These are phyloP conservation scores for Craterostigma plantagineum DNA, from an alignment of 257 asterid species.

Conservation along the genomic window DNA sequence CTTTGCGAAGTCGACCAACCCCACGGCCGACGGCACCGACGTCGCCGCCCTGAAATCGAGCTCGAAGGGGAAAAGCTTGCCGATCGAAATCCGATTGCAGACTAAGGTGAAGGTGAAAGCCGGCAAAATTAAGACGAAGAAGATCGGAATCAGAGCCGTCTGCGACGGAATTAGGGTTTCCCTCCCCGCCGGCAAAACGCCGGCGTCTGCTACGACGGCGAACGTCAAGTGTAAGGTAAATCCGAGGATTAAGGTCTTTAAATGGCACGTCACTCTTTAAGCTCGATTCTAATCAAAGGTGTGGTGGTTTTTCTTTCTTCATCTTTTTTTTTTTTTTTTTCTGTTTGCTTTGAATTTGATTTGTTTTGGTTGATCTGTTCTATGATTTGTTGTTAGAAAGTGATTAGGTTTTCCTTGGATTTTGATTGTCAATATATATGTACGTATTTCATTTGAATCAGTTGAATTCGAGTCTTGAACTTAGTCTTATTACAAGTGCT, in stretches of 20 bases:
- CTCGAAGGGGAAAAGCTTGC: constrained; percentile 32
- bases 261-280: constrained; percentile 34
- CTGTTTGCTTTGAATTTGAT: too few relatives aligned
- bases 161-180: constrained; percentile 35
- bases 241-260: constrained; percentile 41
- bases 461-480: background rate
- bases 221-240: constrained; percentile 36
- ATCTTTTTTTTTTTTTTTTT: too few relatives aligned
- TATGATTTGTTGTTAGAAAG: too few relatives aligned
- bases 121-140: constrained; percentile 36
- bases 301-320: too few relatives aligned
- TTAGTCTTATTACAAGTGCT: too few relatives aligned
- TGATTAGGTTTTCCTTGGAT: background rate
- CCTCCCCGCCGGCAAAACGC: constrained; percentile 34
- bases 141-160: constrained; percentile 35
- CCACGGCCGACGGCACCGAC: constrained; percentile 23
- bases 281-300: background rate
- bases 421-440: background rate
- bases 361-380: too few relatives aligned
- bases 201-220: constrained; percentile 22
- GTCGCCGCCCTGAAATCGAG: constrained; percentile 30
- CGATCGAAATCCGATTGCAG: constrained; percentile 35
- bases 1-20: constrained; percentile 19
- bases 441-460: too few relatives aligned
- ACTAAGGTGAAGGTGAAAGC: constrained; percentile 41